Percentiles rank a stretch among this genome's conserved stretches.
These are phyloP conservation scores for Chalara sp. DNA, from an alignment of 2,329 filamentous ascomycete species.

Conservation along the genomic window DNA sequence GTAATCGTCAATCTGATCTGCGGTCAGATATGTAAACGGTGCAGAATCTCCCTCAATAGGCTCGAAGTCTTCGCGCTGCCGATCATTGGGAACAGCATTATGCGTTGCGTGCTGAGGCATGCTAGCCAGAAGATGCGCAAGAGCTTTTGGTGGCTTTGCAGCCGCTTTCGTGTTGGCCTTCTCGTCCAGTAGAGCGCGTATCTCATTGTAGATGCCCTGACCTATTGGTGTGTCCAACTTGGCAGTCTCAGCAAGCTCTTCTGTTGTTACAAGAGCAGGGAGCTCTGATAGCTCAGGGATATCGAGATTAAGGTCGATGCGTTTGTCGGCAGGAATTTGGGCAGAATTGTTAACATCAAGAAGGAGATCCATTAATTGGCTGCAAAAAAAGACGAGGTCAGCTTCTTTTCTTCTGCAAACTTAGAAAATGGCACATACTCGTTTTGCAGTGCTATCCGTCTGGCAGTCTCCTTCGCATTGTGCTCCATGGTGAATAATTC, in stretches of 20 bases:
- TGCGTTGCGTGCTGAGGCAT: constrained; percentile 18
- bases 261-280: constrained; percentile 18
- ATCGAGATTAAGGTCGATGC: constrained; percentile 58
- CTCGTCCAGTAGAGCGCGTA: constrained; percentile 19
- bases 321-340: constrained; percentile 68
- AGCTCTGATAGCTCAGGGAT: constrained; percentile 16
- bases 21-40: constrained; percentile 60
- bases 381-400: constrained; percentile 32
- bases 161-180: constrained; percentile 10
- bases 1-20: constrained; percentile 69
- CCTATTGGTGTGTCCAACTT: constrained; percentile 19
- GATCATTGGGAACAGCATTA: constrained; percentile 21
- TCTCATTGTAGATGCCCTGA: constrained; percentile 20
- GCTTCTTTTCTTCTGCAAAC: background rate
- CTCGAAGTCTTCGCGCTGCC: constrained; percentile 29
- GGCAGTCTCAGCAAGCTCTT: constrained; percentile 17
- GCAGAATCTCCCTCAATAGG: constrained; percentile 41
- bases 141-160: constrained; percentile 19
- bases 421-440: constrained; percentile 56
- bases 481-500: constrained; percentile 75
- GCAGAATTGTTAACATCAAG: constrained; percentile 82
- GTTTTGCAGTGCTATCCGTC: constrained; percentile 81
- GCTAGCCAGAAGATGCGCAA: constrained; percentile 19
- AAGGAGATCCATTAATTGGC: constrained; percentile 81
- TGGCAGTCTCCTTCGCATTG: constrained; percentile 72